Percentiles rank a stretch among this genome's conserved stretches.
Evolutionary conservation across 352 stramenopile species (phyloP).

Genomic region (Phytopythium kandeliae): DNA sequence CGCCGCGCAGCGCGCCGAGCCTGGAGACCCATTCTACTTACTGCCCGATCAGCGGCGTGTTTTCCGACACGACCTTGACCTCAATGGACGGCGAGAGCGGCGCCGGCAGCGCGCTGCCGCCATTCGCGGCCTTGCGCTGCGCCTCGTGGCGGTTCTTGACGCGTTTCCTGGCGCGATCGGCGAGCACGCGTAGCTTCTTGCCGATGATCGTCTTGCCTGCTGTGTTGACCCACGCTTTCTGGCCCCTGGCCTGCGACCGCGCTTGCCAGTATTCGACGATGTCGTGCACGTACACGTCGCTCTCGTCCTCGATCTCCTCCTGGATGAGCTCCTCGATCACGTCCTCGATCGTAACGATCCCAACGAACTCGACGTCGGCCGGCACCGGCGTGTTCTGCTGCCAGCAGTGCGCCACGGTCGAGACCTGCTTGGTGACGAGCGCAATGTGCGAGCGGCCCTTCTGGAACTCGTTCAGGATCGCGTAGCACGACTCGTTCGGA

Average conservation of each 20-base stretch:
- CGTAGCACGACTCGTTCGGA: constrained; percentile 79
- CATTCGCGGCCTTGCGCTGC: constrained; percentile 7
- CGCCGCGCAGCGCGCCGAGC: too few relatives aligned
- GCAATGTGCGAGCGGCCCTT: constrained; percentile 83
- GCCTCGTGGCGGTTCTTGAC: constrained; percentile 28
- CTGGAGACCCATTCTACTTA: neutral
- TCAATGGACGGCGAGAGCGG: constrained; percentile 18
- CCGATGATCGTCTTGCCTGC: constrained; percentile 31
- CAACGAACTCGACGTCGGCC: constrained; percentile 60
- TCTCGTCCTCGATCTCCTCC: constrained; percentile 91
- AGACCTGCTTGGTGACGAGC: constrained; percentile 58
- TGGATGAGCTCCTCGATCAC: constrained; percentile 91
- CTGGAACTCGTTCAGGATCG: constrained; percentile 91
- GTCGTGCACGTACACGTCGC: constrained; percentile 63
- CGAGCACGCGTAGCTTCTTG: constrained; percentile 30
- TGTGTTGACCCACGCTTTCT: constrained; percentile 19
- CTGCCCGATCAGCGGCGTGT: constrained; percentile 29
- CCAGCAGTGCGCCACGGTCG: constrained; percentile 51
- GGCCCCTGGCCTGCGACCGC: constrained; percentile 15
- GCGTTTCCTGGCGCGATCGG: constrained; percentile 28
- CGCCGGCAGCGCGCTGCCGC: neutral
- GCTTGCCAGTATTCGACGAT: constrained; percentile 59
- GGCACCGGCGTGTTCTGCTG: constrained; percentile 31
- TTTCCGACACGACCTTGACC: constrained; percentile 46
- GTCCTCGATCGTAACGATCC: constrained; percentile 92